These are phyloP conservation scores for Rutidosis leptorrhynchoides DNA, from an alignment of 129 eudicot species.

Conservation along the genomic window DNA sequence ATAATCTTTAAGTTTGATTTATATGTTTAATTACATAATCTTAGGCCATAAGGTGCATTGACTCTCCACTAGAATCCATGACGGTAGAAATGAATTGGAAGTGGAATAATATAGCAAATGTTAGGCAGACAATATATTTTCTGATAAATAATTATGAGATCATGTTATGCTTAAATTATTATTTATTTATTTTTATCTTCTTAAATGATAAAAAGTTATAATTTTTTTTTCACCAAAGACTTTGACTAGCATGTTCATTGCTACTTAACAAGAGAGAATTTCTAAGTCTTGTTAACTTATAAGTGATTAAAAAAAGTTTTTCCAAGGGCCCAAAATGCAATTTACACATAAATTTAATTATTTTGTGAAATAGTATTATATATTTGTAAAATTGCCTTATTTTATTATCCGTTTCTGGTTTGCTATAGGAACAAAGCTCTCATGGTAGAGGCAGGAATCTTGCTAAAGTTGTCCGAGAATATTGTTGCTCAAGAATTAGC, in stretches of 20 bases:
- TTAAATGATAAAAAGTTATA: too few species aligned
- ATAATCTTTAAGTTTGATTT: background rate
- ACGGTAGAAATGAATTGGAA: constrained; percentile 42
- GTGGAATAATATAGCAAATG: constrained; percentile 34
- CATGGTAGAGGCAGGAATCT: constrained; percentile 83
- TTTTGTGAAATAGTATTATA: background rate
- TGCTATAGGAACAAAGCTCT: constrained; percentile 80
- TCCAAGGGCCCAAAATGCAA: background rate
- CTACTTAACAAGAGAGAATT: too few species aligned
- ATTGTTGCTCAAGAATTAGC: constrained; percentile 39
- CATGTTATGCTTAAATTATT: constrained; percentile 32
- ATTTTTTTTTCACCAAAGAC: too few species aligned
- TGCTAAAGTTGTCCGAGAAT: constrained; percentile 49
- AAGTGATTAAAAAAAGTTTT: too few species aligned
- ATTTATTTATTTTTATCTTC: too few species aligned
- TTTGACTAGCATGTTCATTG: too few species aligned
- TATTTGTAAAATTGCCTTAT: constrained; percentile 1
- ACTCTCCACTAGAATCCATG: constrained; percentile 54
- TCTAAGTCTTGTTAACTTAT: too few species aligned
- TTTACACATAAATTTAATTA: constrained; percentile 13
- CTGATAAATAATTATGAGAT: constrained; percentile 21
- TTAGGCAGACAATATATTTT: constrained; percentile 46
- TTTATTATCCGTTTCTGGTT: constrained; percentile 7
- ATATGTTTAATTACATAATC: constrained; percentile 3
- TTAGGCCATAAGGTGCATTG: constrained; percentile 39